Percentiles rank a stretch among this genome's conserved stretches.
Evolutionary conservation across 164 flowering plant genomes (phyloP).

Genomic region (Tetracentron sinense): DNA sequence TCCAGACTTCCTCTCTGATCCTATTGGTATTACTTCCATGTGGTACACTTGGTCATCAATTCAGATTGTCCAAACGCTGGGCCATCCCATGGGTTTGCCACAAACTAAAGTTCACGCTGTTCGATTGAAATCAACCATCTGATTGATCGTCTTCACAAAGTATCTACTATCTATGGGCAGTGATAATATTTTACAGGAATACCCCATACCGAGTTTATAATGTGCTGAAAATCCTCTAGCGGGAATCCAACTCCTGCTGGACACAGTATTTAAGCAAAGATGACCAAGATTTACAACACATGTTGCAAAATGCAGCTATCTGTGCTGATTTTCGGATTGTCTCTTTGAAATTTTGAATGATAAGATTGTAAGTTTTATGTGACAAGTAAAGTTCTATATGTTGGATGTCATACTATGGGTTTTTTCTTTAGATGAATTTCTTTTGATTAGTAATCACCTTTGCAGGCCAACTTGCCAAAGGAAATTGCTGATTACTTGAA

Average conservation of each 20-base stretch:
- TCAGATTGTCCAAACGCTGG: neutral
- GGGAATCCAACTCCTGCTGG: neutral
- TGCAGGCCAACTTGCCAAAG: conserved; percentile 95
- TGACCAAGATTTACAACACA: neutral
- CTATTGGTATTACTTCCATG: neutral
- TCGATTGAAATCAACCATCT: too few species aligned
- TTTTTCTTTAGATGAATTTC: neutral
- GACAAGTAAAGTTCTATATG: too few species aligned
- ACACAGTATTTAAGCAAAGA: neutral
- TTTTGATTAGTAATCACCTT: conserved; percentile 7
- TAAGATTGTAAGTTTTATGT: too few species aligned
- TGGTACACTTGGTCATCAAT: too few species aligned
- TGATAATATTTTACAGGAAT: too few species aligned
- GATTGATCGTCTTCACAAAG: too few species aligned
- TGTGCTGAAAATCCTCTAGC: neutral
- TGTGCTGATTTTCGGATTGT: neutral
- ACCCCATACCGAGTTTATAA: neutral
- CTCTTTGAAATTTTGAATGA: too few species aligned
- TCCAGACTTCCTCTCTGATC: neutral
- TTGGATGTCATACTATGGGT: neutral
- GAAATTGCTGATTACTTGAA: conserved; percentile 96
- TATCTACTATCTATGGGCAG: neutral
- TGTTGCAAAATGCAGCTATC: neutral
- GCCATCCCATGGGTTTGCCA: neutral
- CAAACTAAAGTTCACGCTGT: neutral